These are phyloP conservation scores for Xylariaceae sp. DNA, from an alignment of 2,329 filamentous ascomycete species.

Conservation along the genomic window DNA sequence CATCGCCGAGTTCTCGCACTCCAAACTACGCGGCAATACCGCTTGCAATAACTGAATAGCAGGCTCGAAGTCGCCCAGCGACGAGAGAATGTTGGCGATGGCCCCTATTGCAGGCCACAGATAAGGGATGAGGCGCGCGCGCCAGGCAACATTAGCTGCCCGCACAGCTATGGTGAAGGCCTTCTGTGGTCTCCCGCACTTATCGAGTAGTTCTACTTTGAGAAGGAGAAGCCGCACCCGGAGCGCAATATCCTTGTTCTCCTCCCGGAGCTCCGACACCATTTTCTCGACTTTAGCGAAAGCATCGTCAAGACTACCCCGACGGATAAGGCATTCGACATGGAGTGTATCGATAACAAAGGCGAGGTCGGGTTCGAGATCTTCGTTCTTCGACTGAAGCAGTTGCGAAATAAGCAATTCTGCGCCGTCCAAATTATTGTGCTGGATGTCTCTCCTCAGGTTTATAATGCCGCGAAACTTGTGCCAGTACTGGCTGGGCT, in stretches of 20 bases:
- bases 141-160: conserved; percentile 68
- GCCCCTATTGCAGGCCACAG: conserved; percentile 69
- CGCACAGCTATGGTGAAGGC: conserved; percentile 73
- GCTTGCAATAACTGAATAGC: conserved; percentile 60
- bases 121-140: conserved; percentile 59
- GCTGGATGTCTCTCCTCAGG: conserved; percentile 56
- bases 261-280: conserved; percentile 37
- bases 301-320: conserved; percentile 43
- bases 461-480: conserved; percentile 63
- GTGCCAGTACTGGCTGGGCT: conserved; percentile 68
- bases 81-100: conserved; percentile 63
- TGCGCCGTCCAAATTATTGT: conserved; percentile 46
- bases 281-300: conserved; percentile 44
- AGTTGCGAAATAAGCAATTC: conserved; percentile 47
- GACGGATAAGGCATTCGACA: conserved; percentile 45
- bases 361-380: conserved; percentile 48
- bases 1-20: conserved; percentile 59
- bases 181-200: conserved; percentile 62
- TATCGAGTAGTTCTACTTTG: conserved; percentile 66
- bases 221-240: conserved; percentile 66
- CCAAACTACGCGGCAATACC: conserved; percentile 70
- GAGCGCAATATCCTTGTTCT: conserved; percentile 52
- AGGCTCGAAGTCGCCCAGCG: conserved; percentile 64
- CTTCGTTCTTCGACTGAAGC: conserved; percentile 45
- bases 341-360: conserved; percentile 48